Percentiles rank a stretch among this genome's conserved stretches.
These are phyloP conservation scores for Fusarium devonianum DNA, from an alignment of 2,329 filamentous ascomycete species.

Conservation along the genomic window DNA sequence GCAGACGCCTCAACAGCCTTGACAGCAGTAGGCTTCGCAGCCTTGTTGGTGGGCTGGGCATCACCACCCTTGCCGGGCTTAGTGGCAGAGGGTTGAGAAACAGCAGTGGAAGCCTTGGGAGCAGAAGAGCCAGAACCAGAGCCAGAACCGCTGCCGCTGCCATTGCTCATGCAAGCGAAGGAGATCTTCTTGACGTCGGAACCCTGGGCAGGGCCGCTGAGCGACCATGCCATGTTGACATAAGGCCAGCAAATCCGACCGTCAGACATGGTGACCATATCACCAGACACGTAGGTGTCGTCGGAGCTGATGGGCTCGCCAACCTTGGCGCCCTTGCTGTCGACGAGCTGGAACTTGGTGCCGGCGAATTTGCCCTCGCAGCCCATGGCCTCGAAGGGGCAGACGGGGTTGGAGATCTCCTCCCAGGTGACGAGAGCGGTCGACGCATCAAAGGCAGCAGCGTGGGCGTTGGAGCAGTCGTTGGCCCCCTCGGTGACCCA, in stretches of 20 bases:
- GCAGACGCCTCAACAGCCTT: slow-evolving; percentile 19
- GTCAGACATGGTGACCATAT: slow-evolving; percentile 67
- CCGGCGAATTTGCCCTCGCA: slow-evolving; percentile 66
- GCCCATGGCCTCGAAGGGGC: slow-evolving; percentile 65
- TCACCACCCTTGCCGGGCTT: slow-evolving; percentile 5
- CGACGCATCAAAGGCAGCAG: slow-evolving; percentile 59
- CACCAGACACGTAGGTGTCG: slow-evolving; percentile 66
- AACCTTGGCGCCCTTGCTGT: slow-evolving; percentile 57
- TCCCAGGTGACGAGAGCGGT: slow-evolving; percentile 67
- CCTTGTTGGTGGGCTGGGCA: slow-evolving; percentile 10
- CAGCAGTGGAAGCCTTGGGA: slow-evolving; percentile 13
- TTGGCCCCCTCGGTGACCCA: slow-evolving; percentile 61
- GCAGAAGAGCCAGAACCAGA: slow-evolving; percentile 1
- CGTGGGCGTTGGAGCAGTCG: slow-evolving; percentile 66
- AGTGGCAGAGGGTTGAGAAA: slow-evolving; percentile 15
- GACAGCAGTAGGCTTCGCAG: slow-evolving; percentile 11
- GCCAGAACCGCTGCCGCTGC: slow-evolving; percentile 4
- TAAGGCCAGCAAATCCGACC: slow-evolving; percentile 69
- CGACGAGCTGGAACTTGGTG: slow-evolving; percentile 66
- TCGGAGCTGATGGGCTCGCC: slow-evolving; percentile 58
- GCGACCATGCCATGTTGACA: slow-evolving; percentile 61
- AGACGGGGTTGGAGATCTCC: slow-evolving; percentile 63
- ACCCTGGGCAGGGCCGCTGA: slow-evolving; percentile 35
- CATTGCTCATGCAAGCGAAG: slow-evolving; percentile 56
- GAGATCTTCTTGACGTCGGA: slow-evolving; percentile 53